These are phyloP conservation scores for Komagataella mondaviorum DNA, from an alignment of 805 yeast genomes.

Conservation along the genomic window DNA sequence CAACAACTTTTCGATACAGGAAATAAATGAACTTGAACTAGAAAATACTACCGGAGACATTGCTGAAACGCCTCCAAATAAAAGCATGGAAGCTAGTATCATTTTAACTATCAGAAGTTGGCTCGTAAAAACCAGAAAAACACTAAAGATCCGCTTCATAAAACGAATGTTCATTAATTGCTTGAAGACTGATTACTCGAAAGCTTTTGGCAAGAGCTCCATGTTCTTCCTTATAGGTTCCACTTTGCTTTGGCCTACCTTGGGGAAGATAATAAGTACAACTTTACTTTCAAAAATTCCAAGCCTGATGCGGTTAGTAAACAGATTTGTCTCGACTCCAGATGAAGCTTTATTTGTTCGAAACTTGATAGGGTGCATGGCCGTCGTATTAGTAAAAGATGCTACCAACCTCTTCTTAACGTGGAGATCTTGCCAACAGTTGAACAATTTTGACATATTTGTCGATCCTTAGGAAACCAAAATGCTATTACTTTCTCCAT, in stretches of 20 bases:
- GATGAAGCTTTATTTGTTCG: constrained; percentile 20
- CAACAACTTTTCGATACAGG: constrained; percentile 16
- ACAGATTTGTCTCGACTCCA: constrained; percentile 16
- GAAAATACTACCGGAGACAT: constrained; percentile 14
- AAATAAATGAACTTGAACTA: constrained; percentile 17
- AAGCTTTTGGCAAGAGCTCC: constrained; percentile 10
- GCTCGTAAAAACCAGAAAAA: background rate
- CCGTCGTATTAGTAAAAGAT: constrained; percentile 18
- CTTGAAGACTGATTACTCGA: constrained; percentile 15
- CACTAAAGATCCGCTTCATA: background rate
- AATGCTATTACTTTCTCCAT: background rate
- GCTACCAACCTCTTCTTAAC: constrained; percentile 16
- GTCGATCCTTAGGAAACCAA: background rate
- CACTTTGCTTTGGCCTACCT: constrained; percentile 19
- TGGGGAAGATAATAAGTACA: constrained; percentile 14
- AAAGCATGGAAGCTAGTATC: background rate
- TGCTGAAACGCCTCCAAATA: background rate
- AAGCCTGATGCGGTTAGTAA: constrained; percentile 9
- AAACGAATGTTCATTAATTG: constrained; percentile 15
- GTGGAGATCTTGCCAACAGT: constrained; percentile 16
- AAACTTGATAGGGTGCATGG: constrained; percentile 20
- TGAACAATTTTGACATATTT: constrained; percentile 7
- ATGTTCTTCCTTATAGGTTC: constrained; percentile 9
- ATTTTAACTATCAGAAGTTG: background rate
- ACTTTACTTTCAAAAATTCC: constrained; percentile 11